These are phyloP conservation scores for Salvia hispanica DNA, from an alignment of 257 asterid species.

Conservation along the genomic window DNA sequence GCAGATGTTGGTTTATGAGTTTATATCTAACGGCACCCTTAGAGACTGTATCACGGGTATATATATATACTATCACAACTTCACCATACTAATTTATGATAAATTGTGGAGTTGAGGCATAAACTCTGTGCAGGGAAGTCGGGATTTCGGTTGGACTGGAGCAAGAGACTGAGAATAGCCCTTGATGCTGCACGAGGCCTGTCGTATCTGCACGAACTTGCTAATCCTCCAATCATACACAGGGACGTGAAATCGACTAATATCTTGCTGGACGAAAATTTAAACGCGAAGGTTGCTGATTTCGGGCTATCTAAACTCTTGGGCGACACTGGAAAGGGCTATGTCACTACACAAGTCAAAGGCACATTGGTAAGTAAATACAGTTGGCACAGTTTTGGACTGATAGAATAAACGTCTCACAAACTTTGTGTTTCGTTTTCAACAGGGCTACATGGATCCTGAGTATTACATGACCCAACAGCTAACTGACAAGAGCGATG, in stretches of 20 bases:
- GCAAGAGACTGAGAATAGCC: conserved; percentile 59
- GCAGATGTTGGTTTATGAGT: conserved; percentile 89
- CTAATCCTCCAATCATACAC: conserved; percentile 92
- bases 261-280: conserved; percentile 62
- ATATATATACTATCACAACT: no score
- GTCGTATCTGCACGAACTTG: conserved; percentile 79
- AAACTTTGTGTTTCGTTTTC: not conserved
- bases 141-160: conserved; percentile 65
- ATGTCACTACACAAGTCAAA: conserved; percentile 88
- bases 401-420: no score
- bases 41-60: conserved; percentile 71
- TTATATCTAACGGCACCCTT: conserved; percentile 77
- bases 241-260: conserved; percentile 85
- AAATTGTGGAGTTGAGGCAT: not conserved
- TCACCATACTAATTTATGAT: not conserved
- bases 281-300: conserved; percentile 85
- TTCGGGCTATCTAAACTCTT: conserved; percentile 85
- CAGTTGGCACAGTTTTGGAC: not conserved
- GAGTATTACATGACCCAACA: conserved; percentile 93
- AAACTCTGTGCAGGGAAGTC: conserved; percentile 48
- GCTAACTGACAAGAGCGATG: conserved; percentile 80
- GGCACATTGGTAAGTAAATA: conserved; percentile 77
- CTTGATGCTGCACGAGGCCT: conserved; percentile 88
- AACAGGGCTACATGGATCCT: conserved; percentile 89
- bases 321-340: conserved; percentile 75